Percentiles rank a stretch among this genome's conserved stretches.
phyloP scores from a whole-genome alignment of 805 yeast species.

The Starmerella apis region DNA sequence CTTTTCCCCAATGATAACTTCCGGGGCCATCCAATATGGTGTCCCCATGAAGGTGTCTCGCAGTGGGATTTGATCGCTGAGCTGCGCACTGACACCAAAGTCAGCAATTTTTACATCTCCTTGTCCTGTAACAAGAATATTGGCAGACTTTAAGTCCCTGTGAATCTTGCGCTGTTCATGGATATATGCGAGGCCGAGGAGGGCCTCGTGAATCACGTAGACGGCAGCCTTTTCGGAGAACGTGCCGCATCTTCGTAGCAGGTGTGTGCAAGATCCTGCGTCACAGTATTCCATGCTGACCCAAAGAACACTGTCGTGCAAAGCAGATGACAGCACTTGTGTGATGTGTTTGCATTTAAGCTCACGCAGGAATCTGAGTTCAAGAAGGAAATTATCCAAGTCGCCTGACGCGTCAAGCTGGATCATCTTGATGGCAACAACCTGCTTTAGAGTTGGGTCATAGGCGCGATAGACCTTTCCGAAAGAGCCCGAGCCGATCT shows the following conservation, averaged over 20 bases:
- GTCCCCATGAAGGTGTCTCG: constrained; percentile 85
- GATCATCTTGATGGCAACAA: constrained; percentile 79
- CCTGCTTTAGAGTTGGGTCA: constrained; percentile 32
- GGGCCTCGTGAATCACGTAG: constrained; percentile 50
- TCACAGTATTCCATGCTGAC: constrained; percentile 93
- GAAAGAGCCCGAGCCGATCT: constrained; percentile 26
- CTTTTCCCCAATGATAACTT: constrained; percentile 60
- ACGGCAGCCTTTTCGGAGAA: constrained; percentile 53
- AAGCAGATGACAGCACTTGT: constrained; percentile 50
- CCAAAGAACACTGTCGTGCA: constrained; percentile 63
- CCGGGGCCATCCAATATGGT: constrained; percentile 99
- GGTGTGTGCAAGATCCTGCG: constrained; percentile 80
- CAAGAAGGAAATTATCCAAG: constrained; percentile 58
- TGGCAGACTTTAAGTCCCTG: constrained; percentile 85
- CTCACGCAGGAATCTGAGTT: constrained; percentile 62
- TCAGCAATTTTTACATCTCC: constrained; percentile 80
- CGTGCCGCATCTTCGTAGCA: constrained; percentile 42
- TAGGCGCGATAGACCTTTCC: constrained; percentile 27
- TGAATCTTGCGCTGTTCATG: constrained; percentile 72
- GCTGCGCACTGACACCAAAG: constrained; percentile 86
- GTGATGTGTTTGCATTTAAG: constrained; percentile 60
- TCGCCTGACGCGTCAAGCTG: constrained; percentile 72
- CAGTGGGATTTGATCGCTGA: constrained; percentile 43
- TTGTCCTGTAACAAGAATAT: constrained; percentile 56
- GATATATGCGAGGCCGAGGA: constrained; percentile 63